These are phyloP conservation scores for Jamesozyma piceae DNA, from an alignment of 805 yeast genomes.

Conservation along the genomic window DNA sequence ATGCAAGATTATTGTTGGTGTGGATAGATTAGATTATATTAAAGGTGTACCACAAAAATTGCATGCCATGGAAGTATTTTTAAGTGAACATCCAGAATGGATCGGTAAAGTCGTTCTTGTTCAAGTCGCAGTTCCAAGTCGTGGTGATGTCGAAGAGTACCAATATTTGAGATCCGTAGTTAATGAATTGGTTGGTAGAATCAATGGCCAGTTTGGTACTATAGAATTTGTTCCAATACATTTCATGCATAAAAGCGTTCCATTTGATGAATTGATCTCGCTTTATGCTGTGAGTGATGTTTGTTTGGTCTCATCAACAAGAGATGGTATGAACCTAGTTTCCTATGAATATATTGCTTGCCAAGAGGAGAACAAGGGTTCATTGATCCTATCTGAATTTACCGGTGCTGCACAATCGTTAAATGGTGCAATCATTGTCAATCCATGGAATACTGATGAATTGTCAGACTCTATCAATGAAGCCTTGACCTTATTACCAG, in stretches of 20 bases:
- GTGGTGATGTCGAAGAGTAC: constrained; percentile 97
- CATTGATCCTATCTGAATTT: constrained; percentile 82
- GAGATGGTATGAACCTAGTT: constrained; percentile 98
- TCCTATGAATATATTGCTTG: constrained; percentile 95
- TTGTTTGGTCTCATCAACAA: constrained; percentile 84
- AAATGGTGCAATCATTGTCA: constrained; percentile 87
- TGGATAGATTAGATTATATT: constrained; percentile 91
- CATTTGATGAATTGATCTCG: constrained; percentile 85
- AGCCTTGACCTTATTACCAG: constrained; percentile 75
- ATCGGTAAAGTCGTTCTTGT: constrained; percentile 92
- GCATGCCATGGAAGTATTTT: constrained; percentile 89
- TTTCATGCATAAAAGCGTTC: constrained; percentile 85
- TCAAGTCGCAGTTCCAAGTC: constrained; percentile 94
- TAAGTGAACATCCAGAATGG: constrained; percentile 94
- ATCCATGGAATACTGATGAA: constrained; percentile 98
- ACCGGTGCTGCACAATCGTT: constrained; percentile 99
- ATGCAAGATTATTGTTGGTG: constrained; percentile 86
- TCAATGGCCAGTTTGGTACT: constrained; percentile 92
- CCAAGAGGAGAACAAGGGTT: constrained; percentile 77
- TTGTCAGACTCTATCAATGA: constrained; percentile 77
- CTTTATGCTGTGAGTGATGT: constrained; percentile 80
- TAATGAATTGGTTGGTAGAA: constrained; percentile 91
- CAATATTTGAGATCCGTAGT: constrained; percentile 89
- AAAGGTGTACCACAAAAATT: constrained; percentile 97
- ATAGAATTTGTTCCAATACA: constrained; percentile 97